phyloP scores from a whole-genome alignment of 177 flowering plant genomes.

The Tripterygium wilfordii region DNA sequence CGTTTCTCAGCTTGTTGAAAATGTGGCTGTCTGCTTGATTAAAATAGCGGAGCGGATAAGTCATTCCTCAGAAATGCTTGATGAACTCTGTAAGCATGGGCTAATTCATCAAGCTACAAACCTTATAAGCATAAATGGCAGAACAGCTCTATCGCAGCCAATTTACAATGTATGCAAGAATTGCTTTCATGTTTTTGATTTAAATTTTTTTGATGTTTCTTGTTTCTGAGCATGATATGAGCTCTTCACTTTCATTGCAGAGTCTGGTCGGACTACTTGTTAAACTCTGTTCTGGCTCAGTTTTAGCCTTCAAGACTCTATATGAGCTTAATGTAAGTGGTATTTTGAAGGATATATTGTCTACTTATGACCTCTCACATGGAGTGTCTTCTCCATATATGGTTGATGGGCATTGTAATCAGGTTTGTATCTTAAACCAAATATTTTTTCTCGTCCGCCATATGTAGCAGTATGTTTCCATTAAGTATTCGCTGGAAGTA shows the following conservation, averaged over 20 bases:
- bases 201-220: background rate
- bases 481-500: too few species aligned
- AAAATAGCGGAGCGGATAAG: conserved; percentile 48
- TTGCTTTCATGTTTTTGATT: too few species aligned
- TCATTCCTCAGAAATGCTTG: conserved; percentile 51
- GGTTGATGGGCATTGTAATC: conserved; percentile 35
- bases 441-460: too few species aligned
- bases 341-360: conserved; percentile 55
- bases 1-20: conserved; percentile 68
- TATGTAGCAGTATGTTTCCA: too few species aligned
- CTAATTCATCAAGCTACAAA: conserved; percentile 49
- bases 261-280: conserved; percentile 71
- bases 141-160: conserved; percentile 43
- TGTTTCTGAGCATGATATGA: too few species aligned
- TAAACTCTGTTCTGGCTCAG: conserved; percentile 70
- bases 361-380: conserved; percentile 42
- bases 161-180: conserved; percentile 46
- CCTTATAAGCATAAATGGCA: conserved; percentile 51
- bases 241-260: too few species aligned
- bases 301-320: conserved; percentile 54
- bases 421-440: conserved; percentile 35
- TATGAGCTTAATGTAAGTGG: conserved; percentile 72
- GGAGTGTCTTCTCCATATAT: conserved; percentile 33
- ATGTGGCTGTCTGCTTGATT: conserved; percentile 64
- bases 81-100: conserved; percentile 68